Conservation (phyloP, 305 asterid genomes). For the Fraxinus platypoda region DNA sequence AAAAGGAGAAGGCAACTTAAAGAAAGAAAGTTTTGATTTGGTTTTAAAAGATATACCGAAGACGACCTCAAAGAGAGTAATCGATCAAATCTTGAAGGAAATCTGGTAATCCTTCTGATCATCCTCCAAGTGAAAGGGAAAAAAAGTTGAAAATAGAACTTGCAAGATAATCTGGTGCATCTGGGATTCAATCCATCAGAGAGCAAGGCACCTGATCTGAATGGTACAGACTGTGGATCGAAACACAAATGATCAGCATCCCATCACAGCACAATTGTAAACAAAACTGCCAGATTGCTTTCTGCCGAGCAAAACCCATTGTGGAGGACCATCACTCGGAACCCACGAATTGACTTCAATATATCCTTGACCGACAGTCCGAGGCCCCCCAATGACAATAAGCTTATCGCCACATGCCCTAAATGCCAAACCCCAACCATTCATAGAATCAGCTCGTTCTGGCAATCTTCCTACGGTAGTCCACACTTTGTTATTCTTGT, state of each 20-base stretch:
- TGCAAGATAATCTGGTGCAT: constrained; percentile 47
- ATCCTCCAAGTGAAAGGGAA: constrained; percentile 7
- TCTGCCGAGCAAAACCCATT: constrained; percentile 72
- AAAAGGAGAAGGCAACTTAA: constrained; percentile 41
- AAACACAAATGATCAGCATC: constrained; percentile 52
- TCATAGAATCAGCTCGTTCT: constrained; percentile 73
- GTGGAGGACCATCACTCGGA: constrained; percentile 71
- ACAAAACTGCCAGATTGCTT: constrained; percentile 77
- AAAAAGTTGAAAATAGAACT: constrained; percentile 25
- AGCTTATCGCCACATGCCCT: constrained; percentile 84
- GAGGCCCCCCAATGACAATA: constrained; percentile 86
- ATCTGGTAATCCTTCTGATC: constrained; percentile 38
- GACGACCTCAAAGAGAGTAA: constrained; percentile 46
- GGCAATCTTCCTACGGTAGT: constrained; percentile 69
- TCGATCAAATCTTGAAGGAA: constrained; percentile 50
- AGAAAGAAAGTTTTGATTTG: constrained; percentile 39
- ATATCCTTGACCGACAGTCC: constrained; percentile 62
- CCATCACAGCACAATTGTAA: constrained; percentile 91
- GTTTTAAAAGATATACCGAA: constrained; percentile 42
- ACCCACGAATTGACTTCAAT: constrained; percentile 86
- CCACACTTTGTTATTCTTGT: constrained; percentile 54
- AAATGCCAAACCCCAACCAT: constrained; percentile 96
- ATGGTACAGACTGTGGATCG: constrained; percentile 25
- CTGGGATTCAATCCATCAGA: constrained; percentile 41
- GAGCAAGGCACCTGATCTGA: constrained; percentile 22